Conservation (phyloP, 164 flowering plant species). For the Tinospora cordifolia region DNA sequence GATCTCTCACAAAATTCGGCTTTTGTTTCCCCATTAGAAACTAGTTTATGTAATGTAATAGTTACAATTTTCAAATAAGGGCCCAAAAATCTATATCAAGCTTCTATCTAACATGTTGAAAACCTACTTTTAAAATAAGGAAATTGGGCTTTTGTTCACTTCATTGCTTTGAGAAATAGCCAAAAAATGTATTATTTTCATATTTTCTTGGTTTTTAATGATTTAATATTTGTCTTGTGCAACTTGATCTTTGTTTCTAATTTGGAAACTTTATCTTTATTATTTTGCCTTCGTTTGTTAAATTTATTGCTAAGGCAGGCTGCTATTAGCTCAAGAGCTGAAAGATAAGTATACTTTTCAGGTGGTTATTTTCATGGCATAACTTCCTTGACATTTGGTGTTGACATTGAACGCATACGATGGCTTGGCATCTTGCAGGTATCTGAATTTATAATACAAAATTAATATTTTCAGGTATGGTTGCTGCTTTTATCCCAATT, state of each 20-base stretch:
- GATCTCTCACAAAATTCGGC: too few relatives aligned
- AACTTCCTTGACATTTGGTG: constrained; percentile 60
- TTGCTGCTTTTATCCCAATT: neutral
- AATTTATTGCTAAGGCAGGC: neutral
- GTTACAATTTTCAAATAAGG: too few relatives aligned
- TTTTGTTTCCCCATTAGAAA: too few relatives aligned
- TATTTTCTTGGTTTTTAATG: too few relatives aligned
- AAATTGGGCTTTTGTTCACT: too few relatives aligned
- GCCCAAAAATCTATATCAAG: too few relatives aligned
- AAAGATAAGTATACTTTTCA: constrained; percentile 16
- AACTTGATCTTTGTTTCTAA: neutral
- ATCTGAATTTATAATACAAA: neutral
- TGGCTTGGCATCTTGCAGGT: constrained; percentile 76
- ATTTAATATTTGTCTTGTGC: neutral
- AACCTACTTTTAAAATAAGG: too few relatives aligned
- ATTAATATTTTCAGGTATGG: neutral
- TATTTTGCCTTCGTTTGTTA: neutral
- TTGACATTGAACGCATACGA: constrained; percentile 51
- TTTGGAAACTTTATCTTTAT: neutral
- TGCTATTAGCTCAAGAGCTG: neutral
- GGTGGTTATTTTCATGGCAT: constrained; percentile 75
- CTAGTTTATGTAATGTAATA: too few relatives aligned
- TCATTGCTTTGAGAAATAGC: too few relatives aligned
- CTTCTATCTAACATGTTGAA: too few relatives aligned
- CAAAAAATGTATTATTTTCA: too few relatives aligned